Evolutionary conservation across 331 rosid genomes (phyloP).

Genomic region (Dryas integrifolia): DNA sequence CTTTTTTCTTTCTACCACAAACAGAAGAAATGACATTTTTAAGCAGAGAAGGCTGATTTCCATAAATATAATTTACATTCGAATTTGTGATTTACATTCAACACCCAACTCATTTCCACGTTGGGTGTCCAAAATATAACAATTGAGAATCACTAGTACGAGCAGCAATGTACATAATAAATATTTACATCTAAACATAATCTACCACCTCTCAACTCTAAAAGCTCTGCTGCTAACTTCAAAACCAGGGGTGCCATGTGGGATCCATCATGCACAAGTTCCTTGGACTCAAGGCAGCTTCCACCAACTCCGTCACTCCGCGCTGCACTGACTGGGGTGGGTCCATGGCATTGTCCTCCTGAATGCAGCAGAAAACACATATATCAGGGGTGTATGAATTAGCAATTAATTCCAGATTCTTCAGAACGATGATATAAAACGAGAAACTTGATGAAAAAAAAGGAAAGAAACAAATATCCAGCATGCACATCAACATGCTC

Average conservation of each 20-base stretch:
- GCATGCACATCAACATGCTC: neutral
- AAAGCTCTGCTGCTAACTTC: neutral
- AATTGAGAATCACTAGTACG: neutral
- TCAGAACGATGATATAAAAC: too few relatives aligned
- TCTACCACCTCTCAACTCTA: neutral
- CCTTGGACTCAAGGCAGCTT: slow-evolving; percentile 91
- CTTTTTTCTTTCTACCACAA: too few relatives aligned
- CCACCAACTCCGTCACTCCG: slow-evolving; percentile 91
- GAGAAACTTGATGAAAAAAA: too few relatives aligned
- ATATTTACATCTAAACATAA: slow-evolving; percentile 11
- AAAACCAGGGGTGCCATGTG: slow-evolving; percentile 99
- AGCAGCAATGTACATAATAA: slow-evolving; percentile 6
- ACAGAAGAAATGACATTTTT: too few relatives aligned
- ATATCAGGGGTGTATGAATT: neutral
- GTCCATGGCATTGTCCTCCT: slow-evolving; percentile 93
- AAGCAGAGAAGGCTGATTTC: neutral
- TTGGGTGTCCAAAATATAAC: neutral
- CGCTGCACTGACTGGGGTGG: slow-evolving; percentile 89
- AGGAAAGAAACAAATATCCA: neutral
- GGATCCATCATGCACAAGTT: slow-evolving; percentile 99
- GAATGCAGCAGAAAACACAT: slow-evolving; percentile 4
- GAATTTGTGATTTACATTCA: slow-evolving; percentile 6
- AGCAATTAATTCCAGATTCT: neutral
- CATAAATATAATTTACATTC: neutral
- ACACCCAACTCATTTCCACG: neutral